Evolutionary conservation across 2,329 filamentous ascomycete genomes (phyloP).

Genomic region (Parastagonospora avenae): DNA sequence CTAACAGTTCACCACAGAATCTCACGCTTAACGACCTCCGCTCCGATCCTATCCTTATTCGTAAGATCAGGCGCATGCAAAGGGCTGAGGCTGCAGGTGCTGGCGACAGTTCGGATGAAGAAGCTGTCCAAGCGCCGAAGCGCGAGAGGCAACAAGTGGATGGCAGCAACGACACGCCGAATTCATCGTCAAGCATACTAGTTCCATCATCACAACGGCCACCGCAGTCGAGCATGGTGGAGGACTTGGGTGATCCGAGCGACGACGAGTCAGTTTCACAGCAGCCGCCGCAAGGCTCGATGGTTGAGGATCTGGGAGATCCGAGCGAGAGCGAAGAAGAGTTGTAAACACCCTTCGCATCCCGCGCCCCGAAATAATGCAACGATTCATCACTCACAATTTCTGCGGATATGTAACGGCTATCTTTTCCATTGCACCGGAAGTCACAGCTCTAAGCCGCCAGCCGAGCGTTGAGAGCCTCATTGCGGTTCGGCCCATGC

Average conservation of each 20-base stretch:
- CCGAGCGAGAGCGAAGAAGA: slow-evolving; percentile 11
- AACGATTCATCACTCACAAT: background rate
- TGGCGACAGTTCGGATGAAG: slow-evolving; percentile 36
- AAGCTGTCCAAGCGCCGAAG: slow-evolving; percentile 18
- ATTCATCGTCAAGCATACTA: slow-evolving; percentile 5
- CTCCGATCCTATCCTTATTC: slow-evolving; percentile 38
- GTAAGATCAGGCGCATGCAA: slow-evolving; percentile 47
- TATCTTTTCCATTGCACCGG: background rate
- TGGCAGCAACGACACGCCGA: background rate
- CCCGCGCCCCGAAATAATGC: background rate
- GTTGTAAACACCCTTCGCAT: background rate
- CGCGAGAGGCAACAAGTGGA: background rate
- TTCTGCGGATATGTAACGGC: slow-evolving; percentile 2
- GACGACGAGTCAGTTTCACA: slow-evolving; percentile 8
- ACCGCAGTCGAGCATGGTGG: slow-evolving; percentile 20
- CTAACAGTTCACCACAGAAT: slow-evolving; percentile 23
- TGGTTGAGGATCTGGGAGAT: slow-evolving; percentile 4
- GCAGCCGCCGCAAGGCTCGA: slow-evolving; percentile 9
- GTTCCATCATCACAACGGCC: slow-evolving; percentile 15
- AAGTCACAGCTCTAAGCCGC: background rate
- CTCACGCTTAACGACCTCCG: slow-evolving; percentile 36
- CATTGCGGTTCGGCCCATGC: background rate
- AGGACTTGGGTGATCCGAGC: slow-evolving; percentile 28
- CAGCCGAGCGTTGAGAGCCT: slow-evolving; percentile 2
- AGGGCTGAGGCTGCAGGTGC: slow-evolving; percentile 27